phyloP scores from a whole-genome alignment of 176 grass and related monocot genomes.

The Bromus sterilis region DNA sequence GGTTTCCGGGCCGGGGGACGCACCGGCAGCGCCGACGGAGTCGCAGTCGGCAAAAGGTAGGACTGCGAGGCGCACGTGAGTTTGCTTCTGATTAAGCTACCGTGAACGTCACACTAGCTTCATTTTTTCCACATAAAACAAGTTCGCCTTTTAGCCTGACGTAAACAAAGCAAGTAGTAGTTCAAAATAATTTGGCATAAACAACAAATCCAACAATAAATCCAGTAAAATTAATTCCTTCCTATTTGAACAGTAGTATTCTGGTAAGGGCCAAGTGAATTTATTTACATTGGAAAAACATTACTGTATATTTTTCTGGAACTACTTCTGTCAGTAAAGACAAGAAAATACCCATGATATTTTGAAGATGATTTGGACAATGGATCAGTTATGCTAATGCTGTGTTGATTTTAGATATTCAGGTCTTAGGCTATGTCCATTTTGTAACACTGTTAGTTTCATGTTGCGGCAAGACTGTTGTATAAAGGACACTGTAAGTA shows the following conservation, averaged over 20 bases:
- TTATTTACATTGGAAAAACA: no score
- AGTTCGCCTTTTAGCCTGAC: background rate
- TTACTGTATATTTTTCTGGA: background rate
- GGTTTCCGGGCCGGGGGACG: background rate
- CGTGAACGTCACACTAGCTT: constrained; percentile 8
- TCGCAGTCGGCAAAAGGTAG: constrained; percentile 34
- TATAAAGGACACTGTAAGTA: background rate
- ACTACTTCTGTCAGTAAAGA: no score
- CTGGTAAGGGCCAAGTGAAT: background rate
- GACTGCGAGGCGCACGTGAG: background rate
- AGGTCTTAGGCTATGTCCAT: background rate
- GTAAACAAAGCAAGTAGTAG: background rate
- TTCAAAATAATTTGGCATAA: background rate
- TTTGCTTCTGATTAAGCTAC: background rate
- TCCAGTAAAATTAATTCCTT: background rate
- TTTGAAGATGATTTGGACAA: background rate
- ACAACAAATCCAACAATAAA: background rate
- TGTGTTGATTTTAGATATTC: background rate
- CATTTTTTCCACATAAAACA: background rate
- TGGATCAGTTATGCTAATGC: background rate
- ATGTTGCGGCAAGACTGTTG: background rate
- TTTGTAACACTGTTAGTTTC: background rate
- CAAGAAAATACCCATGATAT: background rate
- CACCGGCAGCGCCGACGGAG: background rate
- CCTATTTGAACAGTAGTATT: background rate